phyloP scores from a whole-genome alignment of 306 rosid genomes.

The Ammopiptanthus mongolicus region DNA sequence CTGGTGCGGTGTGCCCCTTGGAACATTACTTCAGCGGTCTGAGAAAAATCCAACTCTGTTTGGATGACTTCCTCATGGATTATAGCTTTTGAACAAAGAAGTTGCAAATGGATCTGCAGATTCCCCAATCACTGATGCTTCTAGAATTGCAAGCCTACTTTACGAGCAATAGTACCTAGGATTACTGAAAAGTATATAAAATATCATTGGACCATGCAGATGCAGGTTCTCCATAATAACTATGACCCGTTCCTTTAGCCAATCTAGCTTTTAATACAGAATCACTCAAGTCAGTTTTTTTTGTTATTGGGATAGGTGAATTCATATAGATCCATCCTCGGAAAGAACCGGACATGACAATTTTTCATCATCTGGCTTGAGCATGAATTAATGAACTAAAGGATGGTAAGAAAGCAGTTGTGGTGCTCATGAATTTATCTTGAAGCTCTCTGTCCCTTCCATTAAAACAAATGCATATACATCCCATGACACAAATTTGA shows the following conservation, averaged over 20 bases:
- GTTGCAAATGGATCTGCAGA: too few species aligned
- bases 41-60: neutral
- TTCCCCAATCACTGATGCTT: neutral
- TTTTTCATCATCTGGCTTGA: neutral
- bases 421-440: neutral
- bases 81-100: neutral
- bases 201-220: neutral
- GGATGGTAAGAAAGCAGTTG: neutral
- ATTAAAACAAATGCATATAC: neutral
- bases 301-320: neutral
- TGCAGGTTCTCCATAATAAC: neutral
- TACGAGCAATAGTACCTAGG: neutral
- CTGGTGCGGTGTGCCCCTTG: neutral
- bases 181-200: neutral
- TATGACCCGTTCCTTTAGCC: slow-evolving; percentile 3
- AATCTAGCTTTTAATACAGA: neutral
- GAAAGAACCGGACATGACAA: neutral
- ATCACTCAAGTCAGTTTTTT: neutral
- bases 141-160: neutral
- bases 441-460: neutral
- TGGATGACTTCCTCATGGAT: neutral
- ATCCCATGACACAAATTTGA: neutral
- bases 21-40: neutral
- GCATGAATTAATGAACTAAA: neutral
- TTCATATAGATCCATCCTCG: slow-evolving; percentile 1